Evolutionary conservation across 345 rosid species (phyloP).

Genomic region (Hibiscus trionum): DNA sequence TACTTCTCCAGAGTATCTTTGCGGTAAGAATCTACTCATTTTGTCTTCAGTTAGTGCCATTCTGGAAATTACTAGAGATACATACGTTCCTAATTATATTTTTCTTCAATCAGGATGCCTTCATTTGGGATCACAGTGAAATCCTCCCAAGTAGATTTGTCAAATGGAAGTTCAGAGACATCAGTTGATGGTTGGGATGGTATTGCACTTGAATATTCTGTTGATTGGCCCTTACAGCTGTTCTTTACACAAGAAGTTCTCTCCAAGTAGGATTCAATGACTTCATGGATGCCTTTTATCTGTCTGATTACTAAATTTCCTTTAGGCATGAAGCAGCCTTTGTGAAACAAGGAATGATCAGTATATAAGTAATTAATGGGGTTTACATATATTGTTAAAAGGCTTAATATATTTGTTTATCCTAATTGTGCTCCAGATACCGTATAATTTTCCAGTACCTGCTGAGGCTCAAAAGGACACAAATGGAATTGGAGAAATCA

Average conservation of each 20-base stretch:
- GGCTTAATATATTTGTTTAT: conserved; percentile 4
- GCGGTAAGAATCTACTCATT: conserved; percentile 42
- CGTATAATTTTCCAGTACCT: conserved; percentile 78
- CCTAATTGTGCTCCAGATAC: conserved; percentile 45
- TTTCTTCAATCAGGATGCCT: conserved; percentile 55
- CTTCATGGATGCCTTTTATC: conserved; percentile 2
- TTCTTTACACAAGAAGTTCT: conserved; percentile 93
- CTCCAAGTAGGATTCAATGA: conserved; percentile 58
- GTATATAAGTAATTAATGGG: conserved; percentile 1
- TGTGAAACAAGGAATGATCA: background rate
- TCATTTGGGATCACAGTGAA: conserved; percentile 71
- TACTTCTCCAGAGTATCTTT: conserved; percentile 74
- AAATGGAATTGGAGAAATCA: conserved; percentile 94
- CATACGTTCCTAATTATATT: conserved; percentile 11
- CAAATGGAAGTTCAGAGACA: conserved; percentile 43
- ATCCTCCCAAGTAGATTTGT: conserved; percentile 53
- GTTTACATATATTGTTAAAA: background rate
- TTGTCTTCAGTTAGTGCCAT: conserved; percentile 1
- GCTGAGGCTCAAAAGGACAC: conserved; percentile 79
- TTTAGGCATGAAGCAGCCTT: background rate
- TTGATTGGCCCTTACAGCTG: conserved; percentile 93
- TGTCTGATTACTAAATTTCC: background rate
- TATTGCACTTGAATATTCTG: conserved; percentile 78
- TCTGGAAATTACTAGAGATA: conserved; percentile 2
- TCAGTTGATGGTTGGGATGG: conserved; percentile 92